Evolutionary conservation across 148 eudicot genomes (phyloP).

Genomic region (Nepenthes mirabilis): DNA sequence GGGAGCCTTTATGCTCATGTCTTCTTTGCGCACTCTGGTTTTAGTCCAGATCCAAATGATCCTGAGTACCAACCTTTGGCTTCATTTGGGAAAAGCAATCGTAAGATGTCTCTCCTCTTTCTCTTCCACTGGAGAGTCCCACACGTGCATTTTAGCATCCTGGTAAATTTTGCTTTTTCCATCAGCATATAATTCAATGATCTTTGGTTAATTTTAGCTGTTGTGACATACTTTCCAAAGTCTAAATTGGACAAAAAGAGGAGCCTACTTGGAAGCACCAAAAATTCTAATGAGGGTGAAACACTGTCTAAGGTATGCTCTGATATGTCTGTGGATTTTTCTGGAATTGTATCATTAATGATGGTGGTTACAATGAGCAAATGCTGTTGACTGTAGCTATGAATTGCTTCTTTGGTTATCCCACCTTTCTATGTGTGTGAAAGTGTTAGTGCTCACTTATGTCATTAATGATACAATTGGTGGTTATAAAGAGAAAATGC

Average conservation of each 20-base stretch:
- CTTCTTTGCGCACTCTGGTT: slow-evolving; percentile 90
- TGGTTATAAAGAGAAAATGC: too few species aligned
- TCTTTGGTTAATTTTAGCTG: slow-evolving; percentile 35
- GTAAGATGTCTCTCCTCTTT: slow-evolving; percentile 28
- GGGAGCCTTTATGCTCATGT: slow-evolving; percentile 88
- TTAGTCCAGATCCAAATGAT: slow-evolving; percentile 79
- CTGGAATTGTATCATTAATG: neutral
- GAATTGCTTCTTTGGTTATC: too few species aligned
- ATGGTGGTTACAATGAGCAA: too few species aligned
- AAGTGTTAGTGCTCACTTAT: too few species aligned
- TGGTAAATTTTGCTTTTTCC: neutral
- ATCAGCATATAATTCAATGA: neutral
- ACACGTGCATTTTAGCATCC: neutral
- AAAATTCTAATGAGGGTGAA: slow-evolving; percentile 29
- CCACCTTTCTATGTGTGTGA: too few species aligned
- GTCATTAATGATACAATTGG: too few species aligned
- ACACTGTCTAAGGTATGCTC: slow-evolving; percentile 37
- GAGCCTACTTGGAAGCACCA: slow-evolving; percentile 60
- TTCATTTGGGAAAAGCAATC: slow-evolving; percentile 66
- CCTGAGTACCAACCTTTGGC: slow-evolving; percentile 82
- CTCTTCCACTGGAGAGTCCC: neutral
- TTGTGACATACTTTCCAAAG: slow-evolving; percentile 71
- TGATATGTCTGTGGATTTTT: neutral
- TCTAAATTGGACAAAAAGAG: slow-evolving; percentile 69
- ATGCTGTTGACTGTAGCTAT: too few species aligned